Evolutionary conservation across 352 stramenopile genomes (phyloP), one percentile per base, ranked within the genome.

Genomic region (Phytopythium oedochilum): DNA sequence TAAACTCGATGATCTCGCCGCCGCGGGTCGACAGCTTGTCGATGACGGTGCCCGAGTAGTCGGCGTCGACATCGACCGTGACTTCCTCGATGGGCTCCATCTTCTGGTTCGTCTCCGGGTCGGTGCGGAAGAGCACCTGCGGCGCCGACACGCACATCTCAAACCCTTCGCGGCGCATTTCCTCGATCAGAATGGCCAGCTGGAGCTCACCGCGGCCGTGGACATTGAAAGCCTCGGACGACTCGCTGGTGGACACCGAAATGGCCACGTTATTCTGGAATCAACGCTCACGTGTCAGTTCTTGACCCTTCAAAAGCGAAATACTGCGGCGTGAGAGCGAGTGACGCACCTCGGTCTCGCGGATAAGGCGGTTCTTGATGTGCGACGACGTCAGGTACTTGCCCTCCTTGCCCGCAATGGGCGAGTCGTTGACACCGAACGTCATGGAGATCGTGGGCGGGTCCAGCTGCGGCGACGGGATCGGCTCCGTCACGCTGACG

Each of bases 371-470:
- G 45, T 97, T 81, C 66, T 97, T 95, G 48, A 99, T 96, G 63
- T 97, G 83, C 52, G 87, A 90, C 57, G 91, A 98, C 20, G 97
- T 99, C 35, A 99, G 78, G 59, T 98, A 98, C 58, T 98, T 98
- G 53, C 96, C 97, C 59, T 99, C 96, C 70, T 92, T 95, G 62
- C 97, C 92, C 43, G 88, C 86, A 25, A 99, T 91, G 17, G 97
- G 97, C 25, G 91, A 96, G 68, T 98, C 95, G 71, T 99, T 99
- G 11, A 98, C 94, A 43, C 94, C 86, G 75, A 99, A 99, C 45
- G 97, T 97, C 92, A 99, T 99, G 23, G 86, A 96, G 53, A 99
- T 91, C n/a, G 96, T 99, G 8, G 97, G 96, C 45, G 97, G 97
- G 51, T 97, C 90, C 28, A 99, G 75, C 45, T 96, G 89, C 44